Conservation (phyloP, 768 basidiomycete species). For the Boletus rubroflammeus region DNA sequence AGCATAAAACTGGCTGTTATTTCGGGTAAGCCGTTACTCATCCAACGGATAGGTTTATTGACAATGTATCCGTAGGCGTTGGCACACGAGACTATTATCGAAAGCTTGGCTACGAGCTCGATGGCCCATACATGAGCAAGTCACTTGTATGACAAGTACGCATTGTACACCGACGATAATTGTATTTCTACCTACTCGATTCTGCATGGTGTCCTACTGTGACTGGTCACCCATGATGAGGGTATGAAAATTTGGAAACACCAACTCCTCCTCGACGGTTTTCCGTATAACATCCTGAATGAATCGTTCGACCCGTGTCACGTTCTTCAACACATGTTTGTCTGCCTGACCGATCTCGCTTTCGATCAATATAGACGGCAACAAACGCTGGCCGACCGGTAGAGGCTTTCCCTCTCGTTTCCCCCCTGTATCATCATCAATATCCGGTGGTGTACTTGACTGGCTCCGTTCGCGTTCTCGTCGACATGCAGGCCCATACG, state of each 20-base stretch:
- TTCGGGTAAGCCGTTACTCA: constrained; percentile 57
- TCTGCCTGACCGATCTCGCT: constrained; percentile 96
- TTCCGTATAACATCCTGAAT: constrained; percentile 95
- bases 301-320: constrained; percentile 91
- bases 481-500: constrained; percentile 71
- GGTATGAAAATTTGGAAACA: constrained; percentile 95
- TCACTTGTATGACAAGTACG: constrained; percentile 42
- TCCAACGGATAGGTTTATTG: not conserved
- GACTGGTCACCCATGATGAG: constrained; percentile 47
- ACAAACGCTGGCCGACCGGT: constrained; percentile 75
- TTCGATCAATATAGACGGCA: constrained; percentile 89
- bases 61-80: constrained; percentile 55
- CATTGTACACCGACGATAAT: constrained; percentile 1
- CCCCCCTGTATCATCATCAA: constrained; percentile 53
- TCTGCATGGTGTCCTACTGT: not conserved
- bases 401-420: constrained; percentile 58
- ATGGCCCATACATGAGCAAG: constrained; percentile 99
- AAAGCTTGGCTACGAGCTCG: constrained; percentile 88
- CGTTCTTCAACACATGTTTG: constrained; percentile 94
- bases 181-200: constrained; percentile 10
- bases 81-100: constrained; percentile 97
- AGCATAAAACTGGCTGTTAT: constrained; percentile 97
- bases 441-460: constrained; percentile 55
- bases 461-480: constrained; percentile 47
- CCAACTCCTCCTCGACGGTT: constrained; percentile 92